Evolutionary conservation across 2,329 filamentous ascomycete genomes (phyloP), one percentile per base, ranked within the genome.

Genomic region (Leptographium lundbergii): DNA sequence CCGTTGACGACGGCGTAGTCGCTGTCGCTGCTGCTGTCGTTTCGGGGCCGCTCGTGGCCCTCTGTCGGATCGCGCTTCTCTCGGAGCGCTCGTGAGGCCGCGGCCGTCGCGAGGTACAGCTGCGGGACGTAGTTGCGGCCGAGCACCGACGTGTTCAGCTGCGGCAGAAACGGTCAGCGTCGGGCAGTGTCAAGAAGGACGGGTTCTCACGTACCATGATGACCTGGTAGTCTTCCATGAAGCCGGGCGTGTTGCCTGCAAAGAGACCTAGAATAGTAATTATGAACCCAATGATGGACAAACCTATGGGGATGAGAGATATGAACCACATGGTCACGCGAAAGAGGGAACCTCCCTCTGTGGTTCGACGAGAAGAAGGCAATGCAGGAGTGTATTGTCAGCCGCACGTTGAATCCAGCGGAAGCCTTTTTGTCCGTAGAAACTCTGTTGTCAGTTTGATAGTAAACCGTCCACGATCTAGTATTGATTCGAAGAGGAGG

Each of bases 141-240:
- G 39, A 76, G 70, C 17, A 66, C 65, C 22, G 73, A 73, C 60
- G 72, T 72, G 66, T 76, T 75, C 61, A 75, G 68, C 72, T 75
- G 56, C 13, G 11, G 13, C 22, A 50, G 13, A 6, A n/a, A 55
- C 1, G 22, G 11, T 25, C 27, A 56, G 7, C 11, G 7, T 19
- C n/a, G 22, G 19, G 11, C 29, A 36, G n/a, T 14, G 14, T 19
- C 17, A 22, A 3, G 6, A 17, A 45, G 4, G 42, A 5, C 17
- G 19, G 42, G 5, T 2, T n/a, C 10, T 6, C 24, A 66, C 71
- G 57, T 64, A 73, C 72, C 53, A 70, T 68, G 34, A 74, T 67
- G 45, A 75, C 66, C 39, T 74, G 70, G 60, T 70, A 73, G 13
- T 71, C 68, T 42, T 74, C 71, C 62, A 74, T 63, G 36, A 69